Conservation (phyloP, 139 green algal genomes). For the Tetratostichococcus sp. region DNA sequence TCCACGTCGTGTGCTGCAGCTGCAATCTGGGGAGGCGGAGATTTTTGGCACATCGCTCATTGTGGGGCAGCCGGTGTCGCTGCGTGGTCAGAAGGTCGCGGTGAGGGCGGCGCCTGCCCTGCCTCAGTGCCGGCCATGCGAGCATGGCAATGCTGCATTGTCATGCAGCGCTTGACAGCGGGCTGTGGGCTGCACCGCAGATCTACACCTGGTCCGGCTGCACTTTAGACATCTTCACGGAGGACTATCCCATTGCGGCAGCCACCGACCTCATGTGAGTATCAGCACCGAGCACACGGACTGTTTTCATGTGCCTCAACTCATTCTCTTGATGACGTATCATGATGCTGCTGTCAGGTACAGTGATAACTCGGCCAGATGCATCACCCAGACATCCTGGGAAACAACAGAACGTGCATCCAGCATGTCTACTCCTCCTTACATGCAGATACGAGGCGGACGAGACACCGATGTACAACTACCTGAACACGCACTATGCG, state of each 20-base stretch:
- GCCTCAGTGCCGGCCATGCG: too few relatives aligned
- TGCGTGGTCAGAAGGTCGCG: slow-evolving; percentile 74
- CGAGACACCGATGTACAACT: slow-evolving; percentile 79
- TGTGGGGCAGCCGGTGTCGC: slow-evolving; percentile 37
- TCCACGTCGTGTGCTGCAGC: slow-evolving; percentile 45
- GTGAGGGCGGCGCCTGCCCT: too few relatives aligned
- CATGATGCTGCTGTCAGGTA: background rate
- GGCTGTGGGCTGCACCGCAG: slow-evolving; percentile 20
- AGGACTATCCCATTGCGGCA: slow-evolving; percentile 31
- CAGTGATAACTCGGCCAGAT: too few relatives aligned
- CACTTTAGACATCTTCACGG: slow-evolving; percentile 30
- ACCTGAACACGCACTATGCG: slow-evolving; percentile 74
- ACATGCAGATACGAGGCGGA: slow-evolving; percentile 64
- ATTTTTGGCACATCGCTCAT: slow-evolving; percentile 84
- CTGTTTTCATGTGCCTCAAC: too few relatives aligned
- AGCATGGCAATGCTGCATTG: too few relatives aligned
- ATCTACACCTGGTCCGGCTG: slow-evolving; percentile 80
- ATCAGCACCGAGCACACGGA: too few relatives aligned
- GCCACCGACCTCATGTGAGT: slow-evolving; percentile 49
- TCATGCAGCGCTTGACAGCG: slow-evolving; percentile 9
- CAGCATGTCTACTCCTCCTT: background rate
- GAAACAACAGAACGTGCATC: too few relatives aligned
- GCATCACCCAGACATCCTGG: too few relatives aligned
- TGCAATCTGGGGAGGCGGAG: slow-evolving; percentile 67
- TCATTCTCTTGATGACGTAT: background rate